Evolutionary conservation across 306 rosid species (phyloP), one percentile per base, ranked within the genome.

Genomic region (Dalbergia oliveri): DNA sequence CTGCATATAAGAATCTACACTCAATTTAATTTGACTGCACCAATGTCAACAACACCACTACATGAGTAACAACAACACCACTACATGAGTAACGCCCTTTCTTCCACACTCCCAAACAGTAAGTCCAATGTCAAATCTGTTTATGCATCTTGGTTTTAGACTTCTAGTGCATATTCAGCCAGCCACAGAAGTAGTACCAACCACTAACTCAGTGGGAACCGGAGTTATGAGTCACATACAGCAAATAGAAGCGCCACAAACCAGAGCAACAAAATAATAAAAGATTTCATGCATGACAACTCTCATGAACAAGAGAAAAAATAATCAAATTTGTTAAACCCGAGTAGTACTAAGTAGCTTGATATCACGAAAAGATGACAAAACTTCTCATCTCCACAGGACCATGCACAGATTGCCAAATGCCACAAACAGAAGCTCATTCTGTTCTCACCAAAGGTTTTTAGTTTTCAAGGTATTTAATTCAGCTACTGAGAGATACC

Each of bases 1-100:
- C 37, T 53, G 44, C 45, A 69, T 34, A 19, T 44, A 45, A 60
- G 35, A 69, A 60, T 35, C 56, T 59, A 49, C 4, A 37, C 78
- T 47, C 23, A 14, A 65, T 61, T 50, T 56, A 79, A 70, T 61
- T 11, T 9, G 72, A 50, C 23, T 35, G 14, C 72, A 6, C n/a
- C 21, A 51, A 31, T 41, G 45, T 68, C 76, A 54, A 57, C 45
- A 26, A 43, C 76, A 70, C 71, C 37, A 19, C 37, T 39, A 39
- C 66, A 54, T 47, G 66, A 54, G 64, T 7, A 19, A 66, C 76
- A 54, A 57, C 45, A 26, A 43, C 76, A 70, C 71, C 37, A 19
- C 37, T 39, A 39, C 66, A 54, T 47, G 66, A 54, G 64, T 7
- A 19, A 49, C 49, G 12, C 18, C 75, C 31, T 47, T 43, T 13